Evolutionary conservation across 352 stramenopile species (phyloP), one percentile per base, ranked within the genome.

Genomic region (Phytopythium boreale): DNA sequence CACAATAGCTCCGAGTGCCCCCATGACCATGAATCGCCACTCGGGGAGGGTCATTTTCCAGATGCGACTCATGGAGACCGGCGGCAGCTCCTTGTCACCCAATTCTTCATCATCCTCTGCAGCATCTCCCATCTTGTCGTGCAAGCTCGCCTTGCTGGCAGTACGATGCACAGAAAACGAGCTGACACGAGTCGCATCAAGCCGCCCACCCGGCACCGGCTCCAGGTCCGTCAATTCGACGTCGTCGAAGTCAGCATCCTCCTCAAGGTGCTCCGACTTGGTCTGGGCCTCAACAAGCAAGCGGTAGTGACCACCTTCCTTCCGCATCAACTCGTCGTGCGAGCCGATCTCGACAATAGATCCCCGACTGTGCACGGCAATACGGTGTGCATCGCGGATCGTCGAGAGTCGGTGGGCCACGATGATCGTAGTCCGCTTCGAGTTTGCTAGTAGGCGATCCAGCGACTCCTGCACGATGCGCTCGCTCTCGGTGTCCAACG

Each of bases 401-500:
- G 88, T 96, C 26, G 72, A 88, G 4, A 97, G 64, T 9, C 88
- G 72, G 66, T 97, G 88, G 0, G 89, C 89, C 31, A 97, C 79
- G n/a, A 90, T 72, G 37, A 97, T 82, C 2, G 85, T 85, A 19
- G 92, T 97, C 2, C 77, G 74, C 31, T 71, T 98, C 4, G 90
- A 72, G 20, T 70, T 62, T 12, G 64, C 58, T 20, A 85, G 59
- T n/a, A 95, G 63, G 17, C 41, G 20, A 43, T 93, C 69, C 11
- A 99, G 75, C 27, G 93, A 94, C 39, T 95, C 80, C 69, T 98
- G 94, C 22, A 99, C 89, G n/a, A 81, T 76, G 17, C 82, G 83
- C 70, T 96, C 88, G 63, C 70, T 87, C 63, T 88, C 72, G 6
- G 71, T 66, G 56, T 97, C 87, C 8, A 95, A 67, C 10, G 87